Evolutionary conservation across 306 rosid genomes (phyloP).

Genomic region (Fragaria vesca): DNA sequence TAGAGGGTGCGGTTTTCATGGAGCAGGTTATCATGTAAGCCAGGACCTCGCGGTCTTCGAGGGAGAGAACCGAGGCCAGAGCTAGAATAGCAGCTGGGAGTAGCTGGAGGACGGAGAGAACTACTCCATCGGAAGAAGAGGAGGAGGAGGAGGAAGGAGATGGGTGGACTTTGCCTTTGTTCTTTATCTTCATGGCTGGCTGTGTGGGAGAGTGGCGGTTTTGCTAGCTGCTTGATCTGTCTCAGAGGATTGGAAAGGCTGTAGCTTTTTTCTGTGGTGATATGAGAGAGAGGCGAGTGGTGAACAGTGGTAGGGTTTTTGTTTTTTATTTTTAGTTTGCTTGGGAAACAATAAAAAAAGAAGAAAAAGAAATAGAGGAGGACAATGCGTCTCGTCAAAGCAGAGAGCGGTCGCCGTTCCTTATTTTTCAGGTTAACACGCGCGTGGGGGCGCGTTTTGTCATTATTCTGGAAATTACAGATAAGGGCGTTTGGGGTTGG

Average conservation of each 20-base stretch:
- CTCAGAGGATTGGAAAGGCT: background rate
- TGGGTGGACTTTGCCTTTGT: conserved; percentile 63
- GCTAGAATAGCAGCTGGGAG: conserved; percentile 61
- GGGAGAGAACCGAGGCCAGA: conserved; percentile 37
- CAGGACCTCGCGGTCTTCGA: conserved; percentile 63
- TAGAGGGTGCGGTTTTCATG: conserved; percentile 27
- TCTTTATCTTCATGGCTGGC: conserved; percentile 50
- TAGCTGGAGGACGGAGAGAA: conserved; percentile 40
- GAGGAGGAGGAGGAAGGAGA: conserved; percentile 47
- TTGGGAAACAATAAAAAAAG: background rate
- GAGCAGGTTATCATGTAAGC: conserved; percentile 60
- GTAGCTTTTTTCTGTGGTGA: conserved; percentile 4
- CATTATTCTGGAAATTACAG: background rate
- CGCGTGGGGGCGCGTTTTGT: background rate
- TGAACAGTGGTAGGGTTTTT: background rate
- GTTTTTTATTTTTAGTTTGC: background rate
- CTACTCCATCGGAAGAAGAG: conserved; percentile 27
- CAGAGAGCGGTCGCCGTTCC: conserved; percentile 7
- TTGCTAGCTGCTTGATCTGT: no score
- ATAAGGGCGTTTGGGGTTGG: background rate
- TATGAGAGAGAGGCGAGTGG: background rate
- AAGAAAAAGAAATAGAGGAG: background rate
- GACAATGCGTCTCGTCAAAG: background rate
- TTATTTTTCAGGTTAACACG: conserved; percentile 10
- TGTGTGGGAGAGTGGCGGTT: background rate